Percentiles rank a stretch among this genome's conserved stretches.
Evolutionary conservation across 345 rosid genomes (phyloP).

Genomic region (Gossypium bickii): DNA sequence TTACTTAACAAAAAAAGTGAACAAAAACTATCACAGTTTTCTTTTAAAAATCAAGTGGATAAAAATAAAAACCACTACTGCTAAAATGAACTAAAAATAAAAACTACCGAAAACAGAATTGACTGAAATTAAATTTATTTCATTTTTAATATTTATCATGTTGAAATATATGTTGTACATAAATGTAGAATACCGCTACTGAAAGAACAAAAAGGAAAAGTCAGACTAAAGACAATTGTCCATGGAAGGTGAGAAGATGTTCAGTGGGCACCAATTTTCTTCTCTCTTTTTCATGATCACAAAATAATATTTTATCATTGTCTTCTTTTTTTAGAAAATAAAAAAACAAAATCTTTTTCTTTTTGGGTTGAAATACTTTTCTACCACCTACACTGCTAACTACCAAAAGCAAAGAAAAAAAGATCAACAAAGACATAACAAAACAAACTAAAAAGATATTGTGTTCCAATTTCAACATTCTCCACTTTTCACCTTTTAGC

Average conservation of each 20-base stretch:
- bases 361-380: conserved; percentile 28
- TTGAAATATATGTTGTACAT: too few relatives aligned
- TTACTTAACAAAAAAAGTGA: too few relatives aligned
- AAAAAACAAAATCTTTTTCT: neutral
- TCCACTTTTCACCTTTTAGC: conserved; percentile 17
- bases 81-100: too few relatives aligned
- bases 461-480: conserved; percentile 18
- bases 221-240: neutral
- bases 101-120: too few relatives aligned
- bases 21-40: too few relatives aligned
- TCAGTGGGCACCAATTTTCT: conserved; percentile 9
- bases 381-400: conserved; percentile 22
- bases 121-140: too few relatives aligned
- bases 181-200: too few relatives aligned
- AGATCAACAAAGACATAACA: conserved; percentile 33
- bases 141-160: too few relatives aligned
- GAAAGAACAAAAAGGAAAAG: neutral
- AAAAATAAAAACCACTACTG: too few relatives aligned
- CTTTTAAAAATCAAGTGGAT: too few relatives aligned
- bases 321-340: neutral
- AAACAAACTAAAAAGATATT: conserved; percentile 34
- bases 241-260: conserved; percentile 1
- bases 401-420: conserved; percentile 29
- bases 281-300: neutral
- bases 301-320: conserved; percentile 17